These are phyloP conservation scores for Umbelopsis sp. DNA, from an alignment of 192 early-diverging fungal genomes.

Conservation along the genomic window DNA sequence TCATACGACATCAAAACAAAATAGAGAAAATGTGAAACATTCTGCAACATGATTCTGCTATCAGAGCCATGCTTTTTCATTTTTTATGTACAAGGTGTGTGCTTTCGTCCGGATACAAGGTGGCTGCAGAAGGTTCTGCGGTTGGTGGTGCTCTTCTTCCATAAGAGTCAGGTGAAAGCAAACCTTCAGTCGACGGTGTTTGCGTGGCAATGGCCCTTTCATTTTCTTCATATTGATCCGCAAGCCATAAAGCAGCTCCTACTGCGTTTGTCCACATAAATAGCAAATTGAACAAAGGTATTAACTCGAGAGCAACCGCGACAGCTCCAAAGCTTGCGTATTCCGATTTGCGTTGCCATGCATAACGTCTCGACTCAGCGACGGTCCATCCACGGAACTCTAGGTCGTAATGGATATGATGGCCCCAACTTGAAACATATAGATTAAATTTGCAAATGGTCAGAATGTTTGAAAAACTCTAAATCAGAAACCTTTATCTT, in stretches of 20 bases:
- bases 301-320: constrained; percentile 60
- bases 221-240: constrained; percentile 57
- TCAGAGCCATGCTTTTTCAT: neutral
- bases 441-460: neutral
- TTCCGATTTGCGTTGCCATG: constrained; percentile 39
- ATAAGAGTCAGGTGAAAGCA: neutral
- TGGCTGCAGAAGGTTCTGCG: constrained; percentile 1
- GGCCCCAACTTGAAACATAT: constrained; percentile 49
- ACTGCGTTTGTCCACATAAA: constrained; percentile 76
- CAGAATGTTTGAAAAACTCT: too few relatives aligned
- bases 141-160: neutral
- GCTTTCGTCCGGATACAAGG: constrained; percentile 17
- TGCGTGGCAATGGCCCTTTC: constrained; percentile 15
- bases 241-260: constrained; percentile 64
- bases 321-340: constrained; percentile 47
- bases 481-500: neutral
- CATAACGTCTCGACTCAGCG: constrained; percentile 43
- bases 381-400: constrained; percentile 53
- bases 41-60: neutral
- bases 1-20: neutral
- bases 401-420: constrained; percentile 52
- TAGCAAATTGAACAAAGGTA: constrained; percentile 60
- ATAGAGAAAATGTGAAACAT: constrained; percentile 1
- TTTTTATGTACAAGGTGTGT: constrained; percentile 14
- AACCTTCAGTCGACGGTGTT: constrained; percentile 7